Evolutionary conservation across 441 rosid genomes (phyloP).

Genomic region (Eruca vesicaria): DNA sequence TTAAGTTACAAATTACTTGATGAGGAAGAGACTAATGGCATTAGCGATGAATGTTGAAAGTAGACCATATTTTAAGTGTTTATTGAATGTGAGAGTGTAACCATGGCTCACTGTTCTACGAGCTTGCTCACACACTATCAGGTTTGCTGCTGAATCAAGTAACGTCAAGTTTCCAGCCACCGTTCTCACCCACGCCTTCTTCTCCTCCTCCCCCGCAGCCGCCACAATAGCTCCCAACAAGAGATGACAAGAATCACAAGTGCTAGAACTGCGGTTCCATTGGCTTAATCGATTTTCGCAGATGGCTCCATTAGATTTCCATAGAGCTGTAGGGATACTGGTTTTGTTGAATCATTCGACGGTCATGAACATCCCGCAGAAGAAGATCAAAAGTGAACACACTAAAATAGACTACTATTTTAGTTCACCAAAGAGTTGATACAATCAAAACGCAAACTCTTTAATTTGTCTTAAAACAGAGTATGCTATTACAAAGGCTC

Average conservation of each 20-base stretch:
- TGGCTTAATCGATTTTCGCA: conserved; percentile 34
- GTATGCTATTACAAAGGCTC: not conserved
- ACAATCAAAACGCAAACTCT: not conserved
- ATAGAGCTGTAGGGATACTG: conserved; percentile 68
- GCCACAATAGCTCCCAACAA: conserved; percentile 71
- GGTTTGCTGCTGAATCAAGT: conserved; percentile 80
- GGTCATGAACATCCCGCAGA: conserved; percentile 89
- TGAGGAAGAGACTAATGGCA: conserved; percentile 60
- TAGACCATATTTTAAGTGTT: conserved; percentile 66
- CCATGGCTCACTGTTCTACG: conserved; percentile 49
- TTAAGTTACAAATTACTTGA: conserved; percentile 33
- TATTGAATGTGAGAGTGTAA: conserved; percentile 62
- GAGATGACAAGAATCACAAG: conserved; percentile 34
- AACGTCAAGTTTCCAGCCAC: conserved; percentile 83
- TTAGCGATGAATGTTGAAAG: conserved; percentile 67
- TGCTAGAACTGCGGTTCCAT: too few relatives aligned
- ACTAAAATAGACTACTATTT: too few relatives aligned
- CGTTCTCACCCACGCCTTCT: conserved; percentile 83
- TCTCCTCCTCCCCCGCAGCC: conserved; percentile 50
- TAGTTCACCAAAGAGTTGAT: not conserved
- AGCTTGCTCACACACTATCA: conserved; percentile 93
- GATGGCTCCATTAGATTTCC: conserved; percentile 80
- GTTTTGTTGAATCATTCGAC: conserved; percentile 78
- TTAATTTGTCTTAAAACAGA: not conserved
- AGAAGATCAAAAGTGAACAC: conserved; percentile 68